Evolutionary conservation across 208 protist genomes (phyloP), one percentile per base, ranked within the genome.

Genomic region (Herpetomonas samuelpessoai): DNA sequence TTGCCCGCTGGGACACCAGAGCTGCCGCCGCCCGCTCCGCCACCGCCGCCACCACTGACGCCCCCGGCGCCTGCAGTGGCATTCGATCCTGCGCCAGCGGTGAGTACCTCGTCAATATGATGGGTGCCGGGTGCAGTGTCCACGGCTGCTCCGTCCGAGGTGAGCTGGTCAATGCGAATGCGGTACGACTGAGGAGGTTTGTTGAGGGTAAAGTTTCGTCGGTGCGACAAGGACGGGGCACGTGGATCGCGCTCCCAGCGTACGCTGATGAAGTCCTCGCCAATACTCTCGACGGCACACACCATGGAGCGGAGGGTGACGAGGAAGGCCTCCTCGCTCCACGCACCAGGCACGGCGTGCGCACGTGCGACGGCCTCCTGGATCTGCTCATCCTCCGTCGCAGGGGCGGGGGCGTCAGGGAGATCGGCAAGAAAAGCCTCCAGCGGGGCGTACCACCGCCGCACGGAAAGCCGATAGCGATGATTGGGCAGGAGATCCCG

Each of bases 281-380:
- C 73, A 22, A 91, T 78, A 12, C 73, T 71, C 27, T 87, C 72
- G 25, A 87, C 69, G 6, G 35, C 60, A 58, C 83, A 92, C 45
- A 88, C 69, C 85, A 97, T 92, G 47, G 86, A 80, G 25, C 79
- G 74, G 60, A 97, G 62, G 24, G 92, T 97, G 41, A 84, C 71
- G 10, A 78, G 72, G 67, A 83, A 82, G 14, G 81, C 69, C 2
- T 76, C 57, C 29, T 82, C 78, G 54, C 89, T 91, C 89, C 92
- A 97, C 38, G 78, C 62, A 22, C 89, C 88, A 4, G 86, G 81
- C 21, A 65, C 46, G 2, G 81, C 88, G 50, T 63, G 72, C n/a
- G 62, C 70, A 27, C 58, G 68, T 38, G 75, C 66, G 28, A 93
- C 79, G 18, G 74, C 35, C 48, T 81, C 74, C 0, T 57, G 51